Conservation (phyloP, 2,329 filamentous ascomycete species). For the Phaeomoniella chlamydospora region DNA sequence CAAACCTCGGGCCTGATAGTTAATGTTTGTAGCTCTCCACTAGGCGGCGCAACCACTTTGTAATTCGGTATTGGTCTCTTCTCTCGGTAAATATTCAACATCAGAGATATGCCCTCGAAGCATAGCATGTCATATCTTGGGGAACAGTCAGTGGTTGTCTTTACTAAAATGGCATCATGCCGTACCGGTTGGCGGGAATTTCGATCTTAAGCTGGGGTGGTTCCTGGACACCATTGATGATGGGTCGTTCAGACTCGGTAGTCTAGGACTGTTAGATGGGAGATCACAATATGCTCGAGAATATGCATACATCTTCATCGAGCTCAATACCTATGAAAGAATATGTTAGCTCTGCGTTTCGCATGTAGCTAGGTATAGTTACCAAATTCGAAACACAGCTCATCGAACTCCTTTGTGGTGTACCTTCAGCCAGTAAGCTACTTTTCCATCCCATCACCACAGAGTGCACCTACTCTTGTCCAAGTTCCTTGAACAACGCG, state of each 20-base stretch:
- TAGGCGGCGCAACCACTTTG: conserved; percentile 55
- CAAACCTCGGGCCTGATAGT: conserved; percentile 55
- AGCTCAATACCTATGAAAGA: conserved; percentile 59
- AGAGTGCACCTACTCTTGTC: conserved; percentile 52
- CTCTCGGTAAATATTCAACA: conserved; percentile 87
- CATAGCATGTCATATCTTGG: conserved; percentile 81
- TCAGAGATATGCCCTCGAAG: conserved; percentile 90
- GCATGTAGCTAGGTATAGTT: conserved; percentile 12
- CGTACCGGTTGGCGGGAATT: conserved; percentile 85
- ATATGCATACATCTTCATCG: conserved; percentile 62
- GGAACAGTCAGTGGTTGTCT: too few species aligned
- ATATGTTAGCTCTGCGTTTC: conserved; percentile 3
- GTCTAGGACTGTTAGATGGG: conserved; percentile 32
- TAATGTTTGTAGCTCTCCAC: conserved; percentile 64
- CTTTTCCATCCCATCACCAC: too few species aligned
- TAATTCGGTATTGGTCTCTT: conserved; percentile 66
- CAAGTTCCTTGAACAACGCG: conserved; percentile 83
- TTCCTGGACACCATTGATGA: conserved; percentile 67
- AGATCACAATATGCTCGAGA: conserved; percentile 10
- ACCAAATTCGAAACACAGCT: conserved; percentile 96
- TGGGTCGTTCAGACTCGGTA: conserved; percentile 56
- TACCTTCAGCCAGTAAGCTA: too few species aligned
- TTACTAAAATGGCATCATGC: too few species aligned
- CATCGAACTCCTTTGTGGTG: conserved; percentile 89
- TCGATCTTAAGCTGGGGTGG: conserved; percentile 93